Conservation (phyloP, 768 basidiomycete genomes). For the Termitomyces sp. region DNA sequence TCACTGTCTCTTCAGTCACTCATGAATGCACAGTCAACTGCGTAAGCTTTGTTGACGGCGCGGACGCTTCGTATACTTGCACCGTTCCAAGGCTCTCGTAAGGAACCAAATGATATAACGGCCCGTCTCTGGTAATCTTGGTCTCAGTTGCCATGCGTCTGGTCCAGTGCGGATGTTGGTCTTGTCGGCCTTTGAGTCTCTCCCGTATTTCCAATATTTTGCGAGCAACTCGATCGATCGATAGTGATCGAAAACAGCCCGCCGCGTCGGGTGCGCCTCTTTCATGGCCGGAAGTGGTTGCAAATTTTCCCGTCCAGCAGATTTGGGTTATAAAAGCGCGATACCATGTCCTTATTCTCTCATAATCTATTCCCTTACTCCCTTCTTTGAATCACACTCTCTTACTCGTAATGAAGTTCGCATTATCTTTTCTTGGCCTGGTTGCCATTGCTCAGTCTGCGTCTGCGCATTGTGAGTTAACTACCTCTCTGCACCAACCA, state of each 20-base stretch:
- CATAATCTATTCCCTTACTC: background rate
- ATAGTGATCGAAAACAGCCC: background rate
- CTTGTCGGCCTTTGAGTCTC: background rate
- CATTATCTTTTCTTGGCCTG: conserved; percentile 12
- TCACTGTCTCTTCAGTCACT: background rate
- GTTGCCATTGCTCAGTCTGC: conserved; percentile 13
- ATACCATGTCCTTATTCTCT: background rate
- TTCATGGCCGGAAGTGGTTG: background rate
- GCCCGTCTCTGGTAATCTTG: background rate
- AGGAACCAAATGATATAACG: too few species aligned
- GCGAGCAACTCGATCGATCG: background rate
- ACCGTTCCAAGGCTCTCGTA: background rate
- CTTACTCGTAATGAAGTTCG: conserved; percentile 18
- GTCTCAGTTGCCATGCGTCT: background rate
- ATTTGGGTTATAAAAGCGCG: background rate
- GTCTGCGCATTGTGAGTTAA: conserved; percentile 11
- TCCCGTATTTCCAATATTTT: background rate
- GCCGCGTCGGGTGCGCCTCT: background rate
- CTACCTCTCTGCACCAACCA: too few species aligned
- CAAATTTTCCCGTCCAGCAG: background rate
- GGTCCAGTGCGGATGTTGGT: background rate
- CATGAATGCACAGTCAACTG: too few species aligned
- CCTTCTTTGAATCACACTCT: conserved; percentile 1
- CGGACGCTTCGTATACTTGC: background rate
- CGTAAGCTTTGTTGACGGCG: background rate